These are phyloP conservation scores for Penicillium sp. DNA, from an alignment of 2,329 filamentous ascomycete species.

Conservation along the genomic window DNA sequence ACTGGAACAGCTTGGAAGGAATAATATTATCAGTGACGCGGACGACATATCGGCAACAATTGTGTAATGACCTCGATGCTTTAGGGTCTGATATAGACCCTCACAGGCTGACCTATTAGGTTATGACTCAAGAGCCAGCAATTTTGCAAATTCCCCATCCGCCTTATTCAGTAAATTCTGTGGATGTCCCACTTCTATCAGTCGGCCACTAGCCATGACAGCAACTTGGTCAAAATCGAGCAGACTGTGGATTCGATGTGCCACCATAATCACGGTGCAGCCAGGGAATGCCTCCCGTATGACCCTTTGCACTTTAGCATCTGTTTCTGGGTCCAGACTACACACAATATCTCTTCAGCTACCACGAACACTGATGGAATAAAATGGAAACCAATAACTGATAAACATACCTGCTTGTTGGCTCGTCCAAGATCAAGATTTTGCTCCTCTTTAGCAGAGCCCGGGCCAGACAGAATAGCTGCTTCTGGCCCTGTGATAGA, in stretches of 20 bases:
- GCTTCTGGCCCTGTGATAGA: constrained; percentile 72
- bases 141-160: too few species aligned
- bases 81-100: too few species aligned
- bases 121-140: too few species aligned
- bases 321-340: constrained; percentile 13
- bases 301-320: constrained; percentile 12
- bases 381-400: not conserved
- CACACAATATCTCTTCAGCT: too few species aligned
- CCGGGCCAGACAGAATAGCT: constrained; percentile 69
- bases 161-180: not conserved
- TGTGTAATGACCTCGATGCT: too few species aligned
- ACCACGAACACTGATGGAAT: not conserved
- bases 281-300: constrained; percentile 10
- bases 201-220: constrained; percentile 11
- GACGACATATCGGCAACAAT: too few species aligned
- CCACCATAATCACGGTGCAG: constrained; percentile 18
- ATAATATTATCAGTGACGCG: too few species aligned
- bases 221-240: constrained; percentile 17
- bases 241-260: constrained; percentile 15
- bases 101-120: too few species aligned
- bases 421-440: constrained; percentile 24
- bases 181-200: constrained; percentile 15
- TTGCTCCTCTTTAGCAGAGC: constrained; percentile 49
- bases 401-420: constrained; percentile 19
- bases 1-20: too few species aligned